These are phyloP conservation scores for Aspergillus olivimuriae DNA, from an alignment of 495 filamentous ascomycete genomes.

Conservation along the genomic window DNA sequence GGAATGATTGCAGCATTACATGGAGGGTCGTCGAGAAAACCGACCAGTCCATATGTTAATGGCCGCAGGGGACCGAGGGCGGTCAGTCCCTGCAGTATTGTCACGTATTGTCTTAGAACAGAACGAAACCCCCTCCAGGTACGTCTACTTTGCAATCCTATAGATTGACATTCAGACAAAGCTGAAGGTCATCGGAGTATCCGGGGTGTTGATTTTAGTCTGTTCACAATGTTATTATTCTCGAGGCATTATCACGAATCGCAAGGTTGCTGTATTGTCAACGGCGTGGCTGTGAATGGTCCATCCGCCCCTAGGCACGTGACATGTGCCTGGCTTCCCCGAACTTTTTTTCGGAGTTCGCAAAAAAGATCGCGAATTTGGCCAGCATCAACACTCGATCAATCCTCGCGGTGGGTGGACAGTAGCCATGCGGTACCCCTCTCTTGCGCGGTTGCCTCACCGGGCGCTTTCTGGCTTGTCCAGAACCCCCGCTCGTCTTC, in stretches of 20 bases:
- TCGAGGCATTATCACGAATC: background rate
- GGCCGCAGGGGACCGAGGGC: too few species aligned
- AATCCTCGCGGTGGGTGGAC: slow-evolving; percentile 24
- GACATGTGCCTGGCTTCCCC: slow-evolving; percentile 40
- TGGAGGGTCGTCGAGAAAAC: too few species aligned
- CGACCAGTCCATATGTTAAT: too few species aligned
- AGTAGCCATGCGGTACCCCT: slow-evolving; percentile 39
- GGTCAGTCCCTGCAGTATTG: too few species aligned
- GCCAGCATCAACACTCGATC: slow-evolving; percentile 12
- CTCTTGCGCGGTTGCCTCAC: slow-evolving; percentile 38
- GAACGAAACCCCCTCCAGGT: too few species aligned
- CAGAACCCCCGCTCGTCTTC: slow-evolving; percentile 33
- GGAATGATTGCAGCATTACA: too few species aligned
- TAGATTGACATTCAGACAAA: too few species aligned
- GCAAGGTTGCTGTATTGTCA: background rate
- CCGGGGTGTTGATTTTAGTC: too few species aligned
- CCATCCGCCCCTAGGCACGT: slow-evolving; percentile 28
- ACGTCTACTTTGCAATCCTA: too few species aligned
- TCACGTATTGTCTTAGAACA: too few species aligned
- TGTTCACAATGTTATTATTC: too few species aligned
- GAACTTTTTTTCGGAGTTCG: slow-evolving; percentile 39
- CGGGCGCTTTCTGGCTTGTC: slow-evolving; percentile 39
- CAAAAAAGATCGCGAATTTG: slow-evolving; percentile 20
- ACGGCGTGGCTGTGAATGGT: background rate
- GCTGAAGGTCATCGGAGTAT: too few species aligned